These are phyloP conservation scores for Chlorella sp. DNA, from an alignment of 139 green algal species.

Conservation along the genomic window DNA sequence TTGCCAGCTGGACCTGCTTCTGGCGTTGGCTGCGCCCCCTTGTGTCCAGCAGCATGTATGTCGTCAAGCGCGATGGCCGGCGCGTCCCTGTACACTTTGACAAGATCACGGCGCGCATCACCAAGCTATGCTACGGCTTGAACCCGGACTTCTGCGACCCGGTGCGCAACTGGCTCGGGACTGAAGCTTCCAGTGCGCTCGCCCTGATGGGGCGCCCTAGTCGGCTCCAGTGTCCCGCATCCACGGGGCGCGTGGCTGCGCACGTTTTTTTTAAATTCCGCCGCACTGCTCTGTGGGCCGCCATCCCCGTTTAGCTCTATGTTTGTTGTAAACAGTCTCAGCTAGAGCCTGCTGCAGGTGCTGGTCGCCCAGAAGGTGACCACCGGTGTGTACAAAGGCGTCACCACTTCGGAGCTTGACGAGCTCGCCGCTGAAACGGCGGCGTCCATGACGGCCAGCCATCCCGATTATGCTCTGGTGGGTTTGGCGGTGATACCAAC, in stretches of 20 bases:
- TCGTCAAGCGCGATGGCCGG: constrained; percentile 92
- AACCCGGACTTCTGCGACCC: constrained; percentile 96
- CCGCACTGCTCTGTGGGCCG: too few species aligned
- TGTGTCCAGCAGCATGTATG: constrained; percentile 57
- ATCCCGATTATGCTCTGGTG: constrained; percentile 98
- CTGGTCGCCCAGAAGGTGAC: constrained; percentile 98
- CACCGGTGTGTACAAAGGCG: constrained; percentile 94
- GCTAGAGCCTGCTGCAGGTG: constrained; percentile 67
- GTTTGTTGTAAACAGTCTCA: too few species aligned
- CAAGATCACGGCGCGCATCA: constrained; percentile 98
- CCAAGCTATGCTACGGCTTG: constrained; percentile 95
- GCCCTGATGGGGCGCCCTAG: background rate
- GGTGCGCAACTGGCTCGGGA: constrained; percentile 47
- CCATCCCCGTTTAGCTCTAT: too few species aligned
- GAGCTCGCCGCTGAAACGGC: constrained; percentile 99
- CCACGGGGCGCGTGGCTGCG: too few species aligned
- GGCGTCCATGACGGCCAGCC: constrained; percentile 94
- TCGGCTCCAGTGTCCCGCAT: too few species aligned
- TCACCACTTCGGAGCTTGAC: constrained; percentile 97
- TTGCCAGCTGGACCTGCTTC: too few species aligned
- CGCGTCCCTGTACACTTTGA: constrained; percentile 95
- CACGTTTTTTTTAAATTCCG: too few species aligned
- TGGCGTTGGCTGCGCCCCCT: too few species aligned
- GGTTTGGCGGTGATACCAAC: constrained; percentile 1
- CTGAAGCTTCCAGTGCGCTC: background rate